Conservation (phyloP, 768 basidiomycete species). For the Punctularia strigosozonata region DNA sequence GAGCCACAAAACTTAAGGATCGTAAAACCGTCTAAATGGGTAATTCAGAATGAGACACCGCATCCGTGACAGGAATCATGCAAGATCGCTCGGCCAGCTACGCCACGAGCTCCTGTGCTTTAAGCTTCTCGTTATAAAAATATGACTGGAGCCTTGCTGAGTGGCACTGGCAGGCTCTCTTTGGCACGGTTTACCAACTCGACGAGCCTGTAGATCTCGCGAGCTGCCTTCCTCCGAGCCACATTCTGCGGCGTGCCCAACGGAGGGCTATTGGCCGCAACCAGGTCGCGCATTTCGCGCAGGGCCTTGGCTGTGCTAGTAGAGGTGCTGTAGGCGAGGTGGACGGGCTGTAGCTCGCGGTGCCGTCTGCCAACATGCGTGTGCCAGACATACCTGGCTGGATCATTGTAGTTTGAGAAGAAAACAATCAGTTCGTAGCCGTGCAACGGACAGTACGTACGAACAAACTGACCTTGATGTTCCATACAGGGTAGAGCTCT, state of each 20-base stretch:
- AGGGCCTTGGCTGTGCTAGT: background rate
- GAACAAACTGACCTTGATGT: conserved; percentile 8
- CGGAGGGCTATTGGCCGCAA: too few species aligned
- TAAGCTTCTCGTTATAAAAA: too few species aligned
- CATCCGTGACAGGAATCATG: too few species aligned
- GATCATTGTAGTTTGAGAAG: conserved; percentile 9
- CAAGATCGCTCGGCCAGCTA: too few species aligned
- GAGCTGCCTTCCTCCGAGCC: background rate
- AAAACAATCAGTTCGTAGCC: background rate
- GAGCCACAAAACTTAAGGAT: too few species aligned
- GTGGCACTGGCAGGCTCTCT: background rate
- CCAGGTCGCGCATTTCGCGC: too few species aligned
- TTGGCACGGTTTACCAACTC: background rate
- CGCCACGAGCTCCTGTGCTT: too few species aligned
- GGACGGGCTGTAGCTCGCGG: background rate
- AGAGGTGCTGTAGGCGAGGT: conserved; percentile 10
- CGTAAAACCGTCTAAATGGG: too few species aligned
- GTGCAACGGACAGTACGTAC: background rate
- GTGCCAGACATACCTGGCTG: conserved; percentile 10
- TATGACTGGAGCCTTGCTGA: background rate
- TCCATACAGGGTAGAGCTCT: conserved; percentile 9
- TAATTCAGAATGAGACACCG: too few species aligned
- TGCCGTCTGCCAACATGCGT: too few species aligned
- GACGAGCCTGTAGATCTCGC: background rate
- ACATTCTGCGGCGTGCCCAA: too few species aligned